Evolutionary conservation across 1,139 yeast species (phyloP), one percentile per base, ranked within the genome.

Genomic region (Casaregolazyma suthepensis): DNA sequence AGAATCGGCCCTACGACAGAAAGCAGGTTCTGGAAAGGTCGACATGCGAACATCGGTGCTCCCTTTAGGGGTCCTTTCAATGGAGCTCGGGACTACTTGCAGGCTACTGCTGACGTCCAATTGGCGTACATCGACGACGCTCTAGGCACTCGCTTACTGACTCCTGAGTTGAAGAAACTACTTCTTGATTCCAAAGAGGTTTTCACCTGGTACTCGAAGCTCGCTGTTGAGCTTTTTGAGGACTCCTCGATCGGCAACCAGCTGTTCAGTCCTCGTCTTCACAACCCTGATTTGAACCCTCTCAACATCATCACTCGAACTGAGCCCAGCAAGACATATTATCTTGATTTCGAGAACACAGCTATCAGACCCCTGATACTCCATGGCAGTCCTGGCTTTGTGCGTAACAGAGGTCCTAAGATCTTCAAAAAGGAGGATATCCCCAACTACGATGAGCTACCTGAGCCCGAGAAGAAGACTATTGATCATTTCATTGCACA

Each of bases 1-100:
- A 80, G 86, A 67, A 83, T 93, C 61, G 98, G 99, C 1, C 94
- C 96, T n/a, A 80, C 89, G 44, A 83, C 82, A 43, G 97, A 91
- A 70, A 78, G 85, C 59, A 77, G 81, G 15, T 87, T 84, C 67
- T 84, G 90, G 78, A 86, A 85, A 68, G 79, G 81, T 61, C 60
- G 74, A 70, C 57, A 71, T 81, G 67, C 65, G 9, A 57, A 61
- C 15, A 54, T 61, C 10, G 61, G 63, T 18, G 60, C 56, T 9
- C 59, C 56, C 40, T 58, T 61, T 75, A 76, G 67, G 69, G 98
- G 98, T 1, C 97, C 98, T 40, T 89, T 94, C 89, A 71, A 72
- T 38, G 74, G 77, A 45, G 74, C 75, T 31, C 70, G 76, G 59
- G 82, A 83, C 42, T 73, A 89, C 63, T 75, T 91, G 49, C 67